Evolutionary conservation across 2,329 filamentous ascomycete species (phyloP).

Genomic region (Pseudogymnoascus sp.): DNA sequence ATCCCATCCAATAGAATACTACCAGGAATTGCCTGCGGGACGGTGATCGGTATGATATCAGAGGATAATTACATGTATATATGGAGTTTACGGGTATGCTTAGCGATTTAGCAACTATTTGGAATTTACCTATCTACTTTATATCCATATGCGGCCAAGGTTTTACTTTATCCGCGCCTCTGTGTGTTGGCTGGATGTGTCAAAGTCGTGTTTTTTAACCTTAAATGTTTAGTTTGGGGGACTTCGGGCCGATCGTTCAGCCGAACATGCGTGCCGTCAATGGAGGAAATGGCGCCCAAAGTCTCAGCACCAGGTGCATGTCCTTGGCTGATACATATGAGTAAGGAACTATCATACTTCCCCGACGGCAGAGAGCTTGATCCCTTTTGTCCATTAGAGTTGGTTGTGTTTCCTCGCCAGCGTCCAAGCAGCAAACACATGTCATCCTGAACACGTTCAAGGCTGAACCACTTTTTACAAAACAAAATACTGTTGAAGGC

Average conservation of each 20-base stretch:
- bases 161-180: not conserved
- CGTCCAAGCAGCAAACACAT: not conserved
- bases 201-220: not conserved
- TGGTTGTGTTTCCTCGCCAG: not conserved
- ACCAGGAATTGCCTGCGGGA: not conserved
- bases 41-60: not conserved
- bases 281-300: not conserved
- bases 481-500: not conserved
- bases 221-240: not conserved
- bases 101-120: conserved; percentile 1
- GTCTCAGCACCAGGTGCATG: not conserved
- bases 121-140: not conserved
- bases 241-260: conserved; percentile 1
- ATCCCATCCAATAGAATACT: not conserved
- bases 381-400: not conserved
- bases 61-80: not conserved
- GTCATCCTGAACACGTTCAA: not conserved
- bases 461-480: not conserved
- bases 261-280: not conserved
- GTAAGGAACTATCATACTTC: not conserved
- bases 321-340: not conserved
- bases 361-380: not conserved
- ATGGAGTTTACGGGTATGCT: not conserved
- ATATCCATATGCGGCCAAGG: not conserved
- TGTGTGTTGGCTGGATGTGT: not conserved